A percentile compares a stretch with the other conserved stretches of the same genome.
These are phyloP conservation scores for Asterophora parasitica DNA, from an alignment of 768 basidiomycete genomes.

Conservation along the genomic window DNA sequence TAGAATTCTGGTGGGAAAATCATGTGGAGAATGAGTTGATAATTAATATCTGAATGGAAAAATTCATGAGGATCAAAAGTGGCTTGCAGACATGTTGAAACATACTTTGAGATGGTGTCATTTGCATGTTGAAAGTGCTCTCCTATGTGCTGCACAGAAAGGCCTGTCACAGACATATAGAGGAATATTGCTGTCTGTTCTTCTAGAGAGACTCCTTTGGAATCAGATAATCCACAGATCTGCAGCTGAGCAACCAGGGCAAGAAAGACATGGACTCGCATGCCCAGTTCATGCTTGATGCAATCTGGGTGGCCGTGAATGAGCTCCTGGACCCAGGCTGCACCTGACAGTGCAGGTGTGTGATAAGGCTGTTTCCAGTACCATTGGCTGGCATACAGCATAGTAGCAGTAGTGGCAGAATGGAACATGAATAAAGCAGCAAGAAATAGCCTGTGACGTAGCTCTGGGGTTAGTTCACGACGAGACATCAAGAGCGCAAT, in stretches of 20 bases:
- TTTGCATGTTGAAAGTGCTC: constrained; percentile 23
- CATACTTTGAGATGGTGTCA: constrained; percentile 5
- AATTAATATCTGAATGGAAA: constrained; percentile 9
- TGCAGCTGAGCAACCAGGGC: constrained; percentile 6
- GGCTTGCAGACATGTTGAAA: neutral
- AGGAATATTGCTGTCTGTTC: constrained; percentile 24
- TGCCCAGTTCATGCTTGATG: constrained; percentile 11
- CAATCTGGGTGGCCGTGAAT: neutral
- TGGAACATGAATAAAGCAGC: no score
- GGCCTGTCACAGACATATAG: constrained; percentile 20
- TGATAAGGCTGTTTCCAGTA: constrained; percentile 14
- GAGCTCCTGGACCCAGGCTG: constrained; percentile 19
- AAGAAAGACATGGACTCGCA: constrained; percentile 17
- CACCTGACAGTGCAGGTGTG: constrained; percentile 19
- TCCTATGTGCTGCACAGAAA: constrained; percentile 17
- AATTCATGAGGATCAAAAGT: neutral
- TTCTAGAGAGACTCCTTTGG: constrained; percentile 7
- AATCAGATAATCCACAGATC: neutral
- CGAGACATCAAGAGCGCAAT: no score
- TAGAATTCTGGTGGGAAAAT: constrained; percentile 16
- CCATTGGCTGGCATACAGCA: neutral
- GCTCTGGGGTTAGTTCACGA: no score
- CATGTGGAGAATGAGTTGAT: neutral
- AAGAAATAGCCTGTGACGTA: no score
- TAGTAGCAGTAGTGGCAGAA: no score